A percentile compares a stretch with the other conserved stretches of the same genome.
Evolutionary conservation across 176 grass and related monocot genomes (phyloP).

Genomic region (Aegilops longissima): DNA sequence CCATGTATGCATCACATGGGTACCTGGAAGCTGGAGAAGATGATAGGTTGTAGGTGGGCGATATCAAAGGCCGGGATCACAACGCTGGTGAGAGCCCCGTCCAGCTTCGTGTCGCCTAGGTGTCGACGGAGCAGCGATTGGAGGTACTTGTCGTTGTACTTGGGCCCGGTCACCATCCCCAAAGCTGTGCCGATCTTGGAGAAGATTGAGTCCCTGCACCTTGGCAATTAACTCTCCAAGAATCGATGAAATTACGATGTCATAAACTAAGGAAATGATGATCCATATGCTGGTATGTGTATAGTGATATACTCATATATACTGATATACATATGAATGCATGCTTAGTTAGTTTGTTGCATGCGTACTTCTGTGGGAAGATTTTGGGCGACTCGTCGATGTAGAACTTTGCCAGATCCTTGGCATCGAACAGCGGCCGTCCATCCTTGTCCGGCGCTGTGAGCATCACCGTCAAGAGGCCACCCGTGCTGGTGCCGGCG

Average conservation of each 20-base stretch:
- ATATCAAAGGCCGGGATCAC: conserved; percentile 73
- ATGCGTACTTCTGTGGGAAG: conserved; percentile 55
- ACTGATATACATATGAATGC: no score
- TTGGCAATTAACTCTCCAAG: neutral
- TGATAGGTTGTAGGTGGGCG: conserved; percentile 42
- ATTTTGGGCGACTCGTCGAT: conserved; percentile 54
- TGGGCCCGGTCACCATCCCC: conserved; percentile 43
- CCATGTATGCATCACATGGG: no score
- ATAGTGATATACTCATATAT: no score
- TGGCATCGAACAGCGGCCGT: conserved; percentile 53
- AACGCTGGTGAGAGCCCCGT: conserved; percentile 45
- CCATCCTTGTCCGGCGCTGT: conserved; percentile 40
- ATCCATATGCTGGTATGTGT: no score
- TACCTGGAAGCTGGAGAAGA: conserved; percentile 72
- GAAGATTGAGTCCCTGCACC: conserved; percentile 32
- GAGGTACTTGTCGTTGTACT: conserved; percentile 67
- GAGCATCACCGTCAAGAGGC: conserved; percentile 63
- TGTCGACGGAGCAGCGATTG: conserved; percentile 34
- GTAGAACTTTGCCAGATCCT: conserved; percentile 57
- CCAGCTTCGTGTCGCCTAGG: conserved; percentile 45
- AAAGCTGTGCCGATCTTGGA: conserved; percentile 22
- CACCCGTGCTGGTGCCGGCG: conserved; percentile 73
- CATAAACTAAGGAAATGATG: no score
- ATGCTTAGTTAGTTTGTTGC: neutral
- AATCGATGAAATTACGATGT: no score